A percentile compares a stretch with the other conserved stretches of the same genome.
Conservation (phyloP, 192 early-diverging fungal genomes). For the Paraglomus brasilianum region DNA sequence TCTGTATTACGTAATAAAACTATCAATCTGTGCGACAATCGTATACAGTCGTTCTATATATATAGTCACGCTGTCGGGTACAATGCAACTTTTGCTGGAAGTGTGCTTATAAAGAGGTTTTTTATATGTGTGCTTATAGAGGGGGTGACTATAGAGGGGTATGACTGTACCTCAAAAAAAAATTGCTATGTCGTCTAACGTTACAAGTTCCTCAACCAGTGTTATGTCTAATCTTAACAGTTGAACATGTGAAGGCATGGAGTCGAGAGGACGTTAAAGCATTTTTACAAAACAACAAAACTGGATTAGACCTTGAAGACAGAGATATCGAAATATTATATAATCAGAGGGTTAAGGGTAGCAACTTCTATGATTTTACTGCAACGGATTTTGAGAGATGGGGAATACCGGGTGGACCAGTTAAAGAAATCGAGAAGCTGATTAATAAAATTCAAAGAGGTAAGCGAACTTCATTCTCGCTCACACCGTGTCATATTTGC, state of each 20-base stretch:
- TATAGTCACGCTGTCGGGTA: too few relatives aligned
- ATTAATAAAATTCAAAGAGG: constrained; percentile 16
- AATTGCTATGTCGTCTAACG: too few relatives aligned
- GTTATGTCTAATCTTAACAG: neutral
- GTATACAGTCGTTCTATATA: too few relatives aligned
- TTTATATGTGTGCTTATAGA: too few relatives aligned
- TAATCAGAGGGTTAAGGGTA: constrained; percentile 12
- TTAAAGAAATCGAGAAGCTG: constrained; percentile 1
- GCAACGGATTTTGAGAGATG: neutral
- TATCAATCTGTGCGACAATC: too few relatives aligned
- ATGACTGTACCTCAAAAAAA: too few relatives aligned
- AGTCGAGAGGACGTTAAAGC: constrained; percentile 17
- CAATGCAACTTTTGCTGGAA: too few relatives aligned
- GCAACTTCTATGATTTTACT: neutral
- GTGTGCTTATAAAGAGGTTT: too few relatives aligned
- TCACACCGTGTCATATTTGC: neutral
- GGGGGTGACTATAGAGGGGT: too few relatives aligned
- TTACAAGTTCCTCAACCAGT: neutral
- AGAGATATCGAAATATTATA: constrained; percentile 17
- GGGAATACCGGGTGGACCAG: constrained; percentile 16
- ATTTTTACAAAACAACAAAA: constrained; percentile 20
- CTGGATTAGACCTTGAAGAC: constrained; percentile 13
- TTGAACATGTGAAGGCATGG: neutral
- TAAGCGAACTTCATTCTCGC: neutral
- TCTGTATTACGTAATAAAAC: too few relatives aligned